These are phyloP conservation scores for Gyromitra esculenta DNA, from an alignment of 2,329 filamentous ascomycete genomes.

Conservation along the genomic window DNA sequence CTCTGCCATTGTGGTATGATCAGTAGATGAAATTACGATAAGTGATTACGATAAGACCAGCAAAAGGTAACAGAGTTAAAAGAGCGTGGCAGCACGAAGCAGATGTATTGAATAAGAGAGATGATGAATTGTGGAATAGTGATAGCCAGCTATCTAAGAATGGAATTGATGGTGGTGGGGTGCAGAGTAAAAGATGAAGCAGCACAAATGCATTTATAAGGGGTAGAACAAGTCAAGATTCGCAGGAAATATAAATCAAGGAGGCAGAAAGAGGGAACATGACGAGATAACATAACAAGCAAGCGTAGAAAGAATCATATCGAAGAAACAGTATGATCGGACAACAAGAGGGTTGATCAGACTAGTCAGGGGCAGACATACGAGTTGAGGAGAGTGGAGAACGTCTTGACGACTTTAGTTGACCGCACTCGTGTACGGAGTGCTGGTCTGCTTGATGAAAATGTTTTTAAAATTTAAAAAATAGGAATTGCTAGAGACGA, in stretches of 20 bases:
- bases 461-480: conserved; percentile 41
- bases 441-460: conserved; percentile 42
- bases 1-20: conserved; percentile 65
- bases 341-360: conserved; percentile 31
- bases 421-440: conserved; percentile 57
- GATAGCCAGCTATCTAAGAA: conserved; percentile 40
- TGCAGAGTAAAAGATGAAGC: neutral
- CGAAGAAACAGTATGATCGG: neutral
- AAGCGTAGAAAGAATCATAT: conserved; percentile 26
- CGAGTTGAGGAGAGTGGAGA: conserved; percentile 98
- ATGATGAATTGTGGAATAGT: conserved; percentile 20
- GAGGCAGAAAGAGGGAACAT: conserved; percentile 41
- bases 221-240: neutral
- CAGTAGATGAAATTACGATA: conserved; percentile 34
- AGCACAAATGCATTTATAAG: conserved; percentile 3
- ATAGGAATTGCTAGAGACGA: conserved; percentile 17
- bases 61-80: conserved; percentile 1
- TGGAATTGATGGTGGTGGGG: neutral
- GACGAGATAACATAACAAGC: conserved; percentile 27
- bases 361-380: conserved; percentile 65
- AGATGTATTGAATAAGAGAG: conserved; percentile 9
- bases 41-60: conserved; percentile 7
- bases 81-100: conserved; percentile 23
- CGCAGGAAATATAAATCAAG: neutral
- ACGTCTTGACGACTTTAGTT: conserved; percentile 82